These are phyloP conservation scores for Gleditsia sinensis DNA, from an alignment of 306 rosid species.

Conservation along the genomic window DNA sequence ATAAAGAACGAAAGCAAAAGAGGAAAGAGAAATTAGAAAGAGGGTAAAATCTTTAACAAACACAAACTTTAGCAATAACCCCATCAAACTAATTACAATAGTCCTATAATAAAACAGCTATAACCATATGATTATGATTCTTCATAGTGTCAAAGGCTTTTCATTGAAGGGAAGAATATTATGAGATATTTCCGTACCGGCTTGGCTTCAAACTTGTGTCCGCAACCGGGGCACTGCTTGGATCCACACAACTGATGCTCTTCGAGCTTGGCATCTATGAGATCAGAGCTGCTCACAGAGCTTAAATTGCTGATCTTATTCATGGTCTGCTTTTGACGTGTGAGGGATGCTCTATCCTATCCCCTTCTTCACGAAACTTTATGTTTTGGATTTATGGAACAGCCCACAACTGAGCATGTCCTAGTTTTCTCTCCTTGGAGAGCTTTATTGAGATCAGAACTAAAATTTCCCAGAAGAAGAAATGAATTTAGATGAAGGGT, in stretches of 20 bases:
- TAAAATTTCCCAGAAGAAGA: not conserved
- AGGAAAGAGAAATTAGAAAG: not conserved
- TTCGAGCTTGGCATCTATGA: constrained; percentile 95
- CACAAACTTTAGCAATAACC: constrained; percentile 16
- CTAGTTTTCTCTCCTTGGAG: constrained; percentile 31
- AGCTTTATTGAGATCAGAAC: constrained; percentile 18
- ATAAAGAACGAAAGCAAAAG: constrained; percentile 23
- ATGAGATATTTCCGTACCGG: constrained; percentile 56
- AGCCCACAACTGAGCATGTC: no score
- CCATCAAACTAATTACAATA: constrained; percentile 25
- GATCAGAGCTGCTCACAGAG: constrained; percentile 66
- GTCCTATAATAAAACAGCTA: constrained; percentile 14
- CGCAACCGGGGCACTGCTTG: constrained; percentile 94
- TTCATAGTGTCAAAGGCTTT: constrained; percentile 36
- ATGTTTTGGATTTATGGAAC: not conserved
- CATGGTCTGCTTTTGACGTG: constrained; percentile 23
- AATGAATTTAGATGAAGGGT: not conserved
- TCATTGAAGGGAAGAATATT: constrained; percentile 41
- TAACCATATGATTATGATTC: not conserved
- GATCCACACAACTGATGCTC: constrained; percentile 96
- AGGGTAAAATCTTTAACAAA: constrained; percentile 31
- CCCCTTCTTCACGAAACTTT: constrained; percentile 15
- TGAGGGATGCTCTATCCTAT: not conserved
- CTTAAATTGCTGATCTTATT: constrained; percentile 54
- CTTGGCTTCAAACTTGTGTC: constrained; percentile 84